Base-by-base conservation (phyloP, 2,329 filamentous ascomycete genomes). In the Verticillium isaacii region DNA sequence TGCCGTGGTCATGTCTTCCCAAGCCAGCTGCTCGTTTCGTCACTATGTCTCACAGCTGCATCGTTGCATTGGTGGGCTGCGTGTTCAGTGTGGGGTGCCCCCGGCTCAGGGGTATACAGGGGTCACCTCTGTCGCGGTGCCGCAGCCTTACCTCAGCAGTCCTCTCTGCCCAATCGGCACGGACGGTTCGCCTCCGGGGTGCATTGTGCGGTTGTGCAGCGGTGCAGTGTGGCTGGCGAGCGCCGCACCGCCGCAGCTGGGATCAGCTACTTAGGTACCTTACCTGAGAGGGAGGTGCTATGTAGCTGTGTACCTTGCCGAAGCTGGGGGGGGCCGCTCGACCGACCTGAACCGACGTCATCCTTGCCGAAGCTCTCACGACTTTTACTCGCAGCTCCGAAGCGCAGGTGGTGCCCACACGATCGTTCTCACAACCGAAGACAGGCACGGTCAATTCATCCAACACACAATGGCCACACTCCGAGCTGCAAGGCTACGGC, bases 401-500 rank as follows among this genome's bases (percentile, higher is more conserved):
- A 50, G 45, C 45, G 14, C 45, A n/a, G 4, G 45, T 50, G 45
- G 45, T 50, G 45, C 45, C 17, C 6, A 7, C 14, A 41, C 37
- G 37, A 41, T 41, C 37, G 37, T 7, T 41, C 9, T 50, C 9
- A 11, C 45, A 23, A 45, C 17, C 39, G 39, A 45, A 45, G 15
- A 29, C 29, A 29, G 29, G 17, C n/a, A 50, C 45, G 45, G 8
- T 9, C 45, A 8, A 23, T 23, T 9, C 45, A 50, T n/a, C 39
- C 17, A 50, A 50, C 9, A 50, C 45, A 50, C n/a, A 23, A 50
- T 50, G 45, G 45, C 45, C 45, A 50, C 45, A 23, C 45, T 56
- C 25, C 25, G 54, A 32, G 55, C 60, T 25, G 36, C 63, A 57
- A 59, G 41, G 60, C 60, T 64, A 17, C 58, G 60, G 45, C 64